These are phyloP conservation scores for Curvularia lunata DNA, from an alignment of 2,329 filamentous ascomycete species.

Conservation along the genomic window DNA sequence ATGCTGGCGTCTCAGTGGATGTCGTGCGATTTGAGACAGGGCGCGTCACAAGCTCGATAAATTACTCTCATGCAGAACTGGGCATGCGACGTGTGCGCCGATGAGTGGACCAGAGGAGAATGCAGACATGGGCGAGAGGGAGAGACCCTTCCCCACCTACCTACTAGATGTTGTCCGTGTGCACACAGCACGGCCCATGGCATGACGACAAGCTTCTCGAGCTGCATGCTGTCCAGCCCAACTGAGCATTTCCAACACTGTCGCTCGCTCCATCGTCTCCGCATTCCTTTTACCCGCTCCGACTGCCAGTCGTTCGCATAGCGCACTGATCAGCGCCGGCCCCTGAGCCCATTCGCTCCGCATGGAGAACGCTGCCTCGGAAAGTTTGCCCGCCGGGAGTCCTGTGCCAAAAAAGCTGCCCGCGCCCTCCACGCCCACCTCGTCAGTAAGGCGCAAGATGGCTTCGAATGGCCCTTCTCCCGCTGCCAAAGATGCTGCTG, in stretches of 20 bases:
- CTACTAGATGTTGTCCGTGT: neutral
- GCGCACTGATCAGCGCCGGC: slow-evolving; percentile 11
- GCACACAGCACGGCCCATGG: slow-evolving; percentile 4
- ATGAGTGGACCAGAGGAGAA: neutral
- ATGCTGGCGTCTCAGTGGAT: neutral
- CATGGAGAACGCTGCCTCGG: slow-evolving; percentile 15
- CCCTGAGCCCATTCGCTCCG: slow-evolving; percentile 6
- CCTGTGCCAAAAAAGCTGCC: slow-evolving; percentile 27
- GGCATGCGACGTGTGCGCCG: neutral
- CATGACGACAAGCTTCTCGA: neutral
- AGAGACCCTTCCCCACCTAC: neutral
- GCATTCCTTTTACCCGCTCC: neutral
- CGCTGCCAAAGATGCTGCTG: slow-evolving; percentile 35
- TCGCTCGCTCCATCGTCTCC: neutral
- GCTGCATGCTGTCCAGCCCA: neutral
- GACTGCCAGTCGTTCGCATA: neutral
- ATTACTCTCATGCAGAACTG: neutral
- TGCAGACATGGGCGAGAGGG: neutral
- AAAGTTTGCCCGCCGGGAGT: slow-evolving; percentile 14
- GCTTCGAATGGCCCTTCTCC: slow-evolving; percentile 38
- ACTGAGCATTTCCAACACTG: neutral
- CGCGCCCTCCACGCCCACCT: slow-evolving; percentile 36
- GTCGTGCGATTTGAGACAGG: neutral
- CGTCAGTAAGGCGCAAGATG: slow-evolving; percentile 43
- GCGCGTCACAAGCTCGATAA: neutral